Percentiles rank a stretch among this genome's conserved stretches.
Conservation (phyloP, 352 stramenopile species). For the Globisporangium nagaii region DNA sequence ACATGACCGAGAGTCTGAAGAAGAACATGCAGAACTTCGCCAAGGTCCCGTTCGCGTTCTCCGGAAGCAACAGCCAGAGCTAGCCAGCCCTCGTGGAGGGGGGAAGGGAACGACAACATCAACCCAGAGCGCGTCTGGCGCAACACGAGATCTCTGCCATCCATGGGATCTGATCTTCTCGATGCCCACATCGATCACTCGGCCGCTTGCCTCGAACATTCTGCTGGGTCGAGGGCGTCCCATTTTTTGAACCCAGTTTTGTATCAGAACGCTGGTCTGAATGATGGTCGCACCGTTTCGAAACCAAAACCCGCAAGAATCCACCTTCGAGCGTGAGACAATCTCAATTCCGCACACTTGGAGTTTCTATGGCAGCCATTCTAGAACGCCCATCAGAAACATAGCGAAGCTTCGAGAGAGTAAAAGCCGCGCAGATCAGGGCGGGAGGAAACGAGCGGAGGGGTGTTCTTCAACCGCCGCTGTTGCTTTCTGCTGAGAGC, state of each 20-base stretch:
- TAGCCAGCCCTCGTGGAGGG: not conserved
- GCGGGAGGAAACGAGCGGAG: not conserved
- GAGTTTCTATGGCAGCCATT: not conserved
- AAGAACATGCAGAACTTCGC: slow-evolving; percentile 85
- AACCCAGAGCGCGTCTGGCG: no score
- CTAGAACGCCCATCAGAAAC: not conserved
- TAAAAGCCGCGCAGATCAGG: not conserved
- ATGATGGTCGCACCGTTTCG: slow-evolving; percentile 2
- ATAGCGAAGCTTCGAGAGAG: not conserved
- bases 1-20: slow-evolving; percentile 83
- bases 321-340: no score
- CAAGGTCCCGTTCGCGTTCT: slow-evolving; percentile 71
- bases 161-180: slow-evolving; percentile 1
- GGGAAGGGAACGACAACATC: no score
- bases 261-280: slow-evolving; percentile 3
- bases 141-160: not conserved
- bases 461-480: not conserved
- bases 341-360: not conserved
- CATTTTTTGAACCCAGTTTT: not conserved
- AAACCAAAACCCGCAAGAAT: no score
- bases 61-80: slow-evolving; percentile 13
- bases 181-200: not conserved
- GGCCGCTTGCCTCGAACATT: not conserved
- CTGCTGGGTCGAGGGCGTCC: not conserved
- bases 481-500: no score